These are phyloP conservation scores for Talaromyces wortmannii DNA, from an alignment of 495 filamentous ascomycete genomes.

Conservation along the genomic window DNA sequence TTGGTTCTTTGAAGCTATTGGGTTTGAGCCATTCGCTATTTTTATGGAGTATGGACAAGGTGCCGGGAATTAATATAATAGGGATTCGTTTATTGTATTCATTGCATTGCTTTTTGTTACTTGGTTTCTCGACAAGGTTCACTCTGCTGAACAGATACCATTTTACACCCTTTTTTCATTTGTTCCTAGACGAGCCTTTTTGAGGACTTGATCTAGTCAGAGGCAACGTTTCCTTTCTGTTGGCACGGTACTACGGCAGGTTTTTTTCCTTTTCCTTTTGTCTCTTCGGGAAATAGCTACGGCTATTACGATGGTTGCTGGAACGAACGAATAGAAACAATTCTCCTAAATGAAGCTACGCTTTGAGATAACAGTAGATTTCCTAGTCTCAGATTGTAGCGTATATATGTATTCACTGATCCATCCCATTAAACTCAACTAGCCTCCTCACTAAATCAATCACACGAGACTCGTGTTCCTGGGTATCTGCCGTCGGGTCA, in stretches of 20 bases:
- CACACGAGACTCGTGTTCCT: conserved; percentile 44
- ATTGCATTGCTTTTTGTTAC: background rate
- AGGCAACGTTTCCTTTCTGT: no score
- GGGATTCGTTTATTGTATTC: background rate
- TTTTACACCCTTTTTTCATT: background rate
- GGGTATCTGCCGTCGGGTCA: conserved; percentile 47
- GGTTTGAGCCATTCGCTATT: background rate
- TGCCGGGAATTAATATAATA: background rate
- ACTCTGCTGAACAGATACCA: background rate
- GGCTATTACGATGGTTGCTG: no score
- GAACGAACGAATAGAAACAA: no score
- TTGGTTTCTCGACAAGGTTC: background rate
- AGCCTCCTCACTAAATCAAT: conserved; percentile 69
- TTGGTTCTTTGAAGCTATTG: background rate
- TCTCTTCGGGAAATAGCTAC: no score
- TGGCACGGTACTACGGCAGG: no score
- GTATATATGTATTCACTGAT: conserved; percentile 38
- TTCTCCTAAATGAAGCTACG: no score
- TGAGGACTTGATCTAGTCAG: background rate
- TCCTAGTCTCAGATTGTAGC: no score
- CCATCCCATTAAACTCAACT: conserved; percentile 83
- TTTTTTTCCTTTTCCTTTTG: background rate
- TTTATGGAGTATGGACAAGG: background rate
- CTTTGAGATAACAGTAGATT: no score
- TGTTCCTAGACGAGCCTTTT: no score